Evolutionary conservation across 179 eudicot genomes (phyloP), one percentile per base, ranked within the genome.

Genomic region (Camellia oleifera): DNA sequence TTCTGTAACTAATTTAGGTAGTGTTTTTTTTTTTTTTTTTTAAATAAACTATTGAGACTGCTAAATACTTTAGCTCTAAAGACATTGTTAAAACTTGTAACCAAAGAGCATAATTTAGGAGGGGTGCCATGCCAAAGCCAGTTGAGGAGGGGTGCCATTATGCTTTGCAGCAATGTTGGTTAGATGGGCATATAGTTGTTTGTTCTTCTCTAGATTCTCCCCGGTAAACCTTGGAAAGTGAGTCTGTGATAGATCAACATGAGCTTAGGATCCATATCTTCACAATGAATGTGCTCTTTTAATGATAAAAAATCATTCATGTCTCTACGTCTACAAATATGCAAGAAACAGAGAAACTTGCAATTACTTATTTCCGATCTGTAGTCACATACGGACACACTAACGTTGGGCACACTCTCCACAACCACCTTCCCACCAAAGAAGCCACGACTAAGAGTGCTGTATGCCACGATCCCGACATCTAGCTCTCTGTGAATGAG

Each of bases 401-500:
- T 76, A 45, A 71, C 66, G 6, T 74, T 52, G 9, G 87, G 60
- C 57, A 86, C 26, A 13, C 78, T 82, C 74, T 88, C 88, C 12
- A 80, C 50, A 7, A 81, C 48, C 57, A 78, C 87, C 74, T 86
- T 81, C 8, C 89, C 89, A 42, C 76, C 70, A 61, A 90, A 86
- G 80, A 88, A 87, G 7, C 91, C 89, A 9, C 84, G 82, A 11
- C 88, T 90, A 23, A 87, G 83, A 56, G 91, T 91, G 18, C 88
- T 84, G 62, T 85, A 90, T 8, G 88, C 76, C 26, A 90, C 93
- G 73, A 90, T 88, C 3, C 88, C 93, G 26, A 90, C 87, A 0
- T 89, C 89, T 26, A 90, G 87, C 61, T 90, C 84, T 63, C 87
- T 84, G 77, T 17, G 40, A 12, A 13, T 26, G 44, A 56, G 32